phyloP scores from a whole-genome alignment of 1,284 basidiomycete genomes.

The Retiboletus fuscus region DNA sequence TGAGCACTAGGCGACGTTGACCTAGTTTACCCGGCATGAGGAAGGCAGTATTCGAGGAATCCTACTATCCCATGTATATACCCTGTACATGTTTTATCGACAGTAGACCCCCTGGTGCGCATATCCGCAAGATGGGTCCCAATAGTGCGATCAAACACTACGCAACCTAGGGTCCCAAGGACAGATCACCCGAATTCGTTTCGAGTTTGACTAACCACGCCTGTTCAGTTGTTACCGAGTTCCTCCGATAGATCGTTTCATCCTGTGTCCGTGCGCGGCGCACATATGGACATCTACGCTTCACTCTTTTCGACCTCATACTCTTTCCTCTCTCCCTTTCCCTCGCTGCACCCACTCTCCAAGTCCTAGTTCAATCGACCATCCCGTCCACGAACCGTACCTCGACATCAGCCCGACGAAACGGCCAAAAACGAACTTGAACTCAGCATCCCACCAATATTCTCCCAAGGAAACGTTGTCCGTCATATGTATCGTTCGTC shows the following conservation, averaged over 20 bases:
- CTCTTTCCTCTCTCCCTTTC: background rate
- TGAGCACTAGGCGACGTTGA: constrained; percentile 4
- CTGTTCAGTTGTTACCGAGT: background rate
- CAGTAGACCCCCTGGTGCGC: background rate
- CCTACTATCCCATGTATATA: constrained; percentile 27
- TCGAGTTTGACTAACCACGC: background rate
- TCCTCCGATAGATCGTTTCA: too few relatives aligned
- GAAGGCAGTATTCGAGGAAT: too few relatives aligned
- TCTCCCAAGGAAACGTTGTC: too few relatives aligned
- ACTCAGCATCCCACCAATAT: background rate
- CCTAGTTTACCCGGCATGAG: constrained; percentile 3
- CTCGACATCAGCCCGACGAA: background rate
- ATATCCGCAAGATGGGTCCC: background rate
- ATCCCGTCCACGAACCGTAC: background rate
- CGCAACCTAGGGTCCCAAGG: too few relatives aligned
- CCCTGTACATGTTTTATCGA: constrained; percentile 15
- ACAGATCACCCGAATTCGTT: background rate
- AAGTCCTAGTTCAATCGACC: background rate
- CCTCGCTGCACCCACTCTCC: background rate
- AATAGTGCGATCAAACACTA: too few relatives aligned
- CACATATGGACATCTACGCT: background rate
- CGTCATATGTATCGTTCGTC: too few relatives aligned
- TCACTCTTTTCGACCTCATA: too few relatives aligned
- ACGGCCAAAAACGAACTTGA: too few relatives aligned
- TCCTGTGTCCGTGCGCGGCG: background rate